Conservation (phyloP, 768 basidiomycete genomes). For the Russula ochroleuca region DNA sequence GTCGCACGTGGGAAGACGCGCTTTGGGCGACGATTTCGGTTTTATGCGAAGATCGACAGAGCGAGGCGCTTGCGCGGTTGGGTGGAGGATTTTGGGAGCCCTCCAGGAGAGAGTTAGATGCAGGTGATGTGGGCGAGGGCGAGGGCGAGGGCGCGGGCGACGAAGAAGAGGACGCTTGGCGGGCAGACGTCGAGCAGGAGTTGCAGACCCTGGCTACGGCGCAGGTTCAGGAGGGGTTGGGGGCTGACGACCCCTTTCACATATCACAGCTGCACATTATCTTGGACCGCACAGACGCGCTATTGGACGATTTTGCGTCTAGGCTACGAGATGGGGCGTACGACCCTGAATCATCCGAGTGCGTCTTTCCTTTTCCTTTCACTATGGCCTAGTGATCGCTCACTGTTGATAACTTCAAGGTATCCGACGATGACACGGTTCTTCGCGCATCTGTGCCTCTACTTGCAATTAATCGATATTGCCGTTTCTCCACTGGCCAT, state of each 20-base stretch:
- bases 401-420: constrained; percentile 35
- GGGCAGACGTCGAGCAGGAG: constrained; percentile 54
- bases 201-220: constrained; percentile 57
- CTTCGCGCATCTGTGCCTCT: constrained; percentile 90
- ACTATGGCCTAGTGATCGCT: constrained; percentile 23
- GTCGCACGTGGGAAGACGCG: constrained; percentile 91
- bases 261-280: constrained; percentile 79
- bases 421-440: constrained; percentile 77
- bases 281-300: constrained; percentile 56
- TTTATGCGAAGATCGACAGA: constrained; percentile 76
- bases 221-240: constrained; percentile 58
- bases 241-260: constrained; percentile 73
- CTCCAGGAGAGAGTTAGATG: constrained; percentile 41
- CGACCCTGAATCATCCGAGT: constrained; percentile 52
- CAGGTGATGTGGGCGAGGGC: constrained; percentile 32
- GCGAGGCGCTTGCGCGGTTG: constrained; percentile 58
- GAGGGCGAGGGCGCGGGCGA: constrained; percentile 30
- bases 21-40: constrained; percentile 87
- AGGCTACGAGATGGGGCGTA: constrained; percentile 52
- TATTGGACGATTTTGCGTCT: constrained; percentile 66
- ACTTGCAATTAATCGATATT: constrained; percentile 76
- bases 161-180: constrained; percentile 55
- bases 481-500: constrained; percentile 67
- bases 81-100: constrained; percentile 79
- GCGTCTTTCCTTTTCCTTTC: constrained; percentile 29